Evolutionary conservation across 495 filamentous ascomycete species (phyloP).

Genomic region (Daldinia grandis): DNA sequence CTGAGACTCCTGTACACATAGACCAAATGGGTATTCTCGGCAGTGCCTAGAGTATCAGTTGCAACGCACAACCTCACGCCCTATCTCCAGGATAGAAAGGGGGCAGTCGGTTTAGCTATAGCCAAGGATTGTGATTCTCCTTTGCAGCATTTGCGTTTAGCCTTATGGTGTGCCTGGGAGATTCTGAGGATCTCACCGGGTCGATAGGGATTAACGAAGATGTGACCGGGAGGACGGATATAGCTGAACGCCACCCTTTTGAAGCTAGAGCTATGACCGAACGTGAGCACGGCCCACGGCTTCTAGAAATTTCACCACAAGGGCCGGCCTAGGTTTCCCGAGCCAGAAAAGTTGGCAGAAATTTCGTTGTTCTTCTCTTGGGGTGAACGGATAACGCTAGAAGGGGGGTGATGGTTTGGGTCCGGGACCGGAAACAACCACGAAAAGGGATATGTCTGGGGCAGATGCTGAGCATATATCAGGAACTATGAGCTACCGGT

Average conservation of each 20-base stretch:
- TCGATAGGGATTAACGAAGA: conserved; percentile 22
- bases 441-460: conserved; percentile 27
- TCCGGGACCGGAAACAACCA: conserved; percentile 26
- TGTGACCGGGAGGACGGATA: conserved; percentile 28
- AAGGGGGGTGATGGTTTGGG: conserved; percentile 2
- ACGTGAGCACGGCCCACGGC: conserved; percentile 35
- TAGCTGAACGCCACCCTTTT: conserved; percentile 42
- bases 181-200: conserved; percentile 13
- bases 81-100: conserved; percentile 14
- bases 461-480: conserved; percentile 38
- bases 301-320: conserved; percentile 18
- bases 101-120: conserved; percentile 23
- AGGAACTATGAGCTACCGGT: conserved; percentile 31
- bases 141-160: conserved; percentile 20
- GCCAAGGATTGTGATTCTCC: conserved; percentile 9
- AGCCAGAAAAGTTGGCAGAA: conserved; percentile 8
- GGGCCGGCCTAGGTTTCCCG: conserved; percentile 9
- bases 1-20: conserved; percentile 14
- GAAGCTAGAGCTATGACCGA: conserved; percentile 30
- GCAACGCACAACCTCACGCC: conserved; percentile 15
- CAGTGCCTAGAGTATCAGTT: conserved; percentile 27
- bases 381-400: conserved; percentile 22
- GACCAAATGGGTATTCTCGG: conserved; percentile 27
- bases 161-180: conserved; percentile 12
- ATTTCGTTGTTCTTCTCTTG: conserved; percentile 21